Conservation (phyloP, 176 grass and related monocot genomes). For the Alopecurus myosuroides region DNA sequence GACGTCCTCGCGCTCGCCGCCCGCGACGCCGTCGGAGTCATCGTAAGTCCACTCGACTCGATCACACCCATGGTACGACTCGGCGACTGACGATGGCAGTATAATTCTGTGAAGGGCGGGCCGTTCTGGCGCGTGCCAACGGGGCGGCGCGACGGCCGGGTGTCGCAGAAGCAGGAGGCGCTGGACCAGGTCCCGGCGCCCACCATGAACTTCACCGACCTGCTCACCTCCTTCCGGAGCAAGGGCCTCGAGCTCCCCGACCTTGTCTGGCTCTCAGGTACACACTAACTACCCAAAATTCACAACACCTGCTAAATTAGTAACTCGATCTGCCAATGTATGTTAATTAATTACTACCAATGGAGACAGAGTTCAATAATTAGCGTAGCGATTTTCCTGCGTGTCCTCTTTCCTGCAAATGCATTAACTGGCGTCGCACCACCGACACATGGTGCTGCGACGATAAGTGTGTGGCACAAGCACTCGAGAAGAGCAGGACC, state of each 20-base stretch:
- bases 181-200: slow-evolving; percentile 55
- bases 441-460: not conserved
- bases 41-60: slow-evolving; percentile 26
- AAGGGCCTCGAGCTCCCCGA: slow-evolving; percentile 72
- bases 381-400: no score
- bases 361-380: no score
- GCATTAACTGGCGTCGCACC: no score
- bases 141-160: slow-evolving; percentile 70
- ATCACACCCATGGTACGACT: no score
- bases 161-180: slow-evolving; percentile 69
- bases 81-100: not conserved
- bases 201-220: slow-evolving; percentile 59
- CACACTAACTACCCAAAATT: no score
- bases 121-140: slow-evolving; percentile 89
- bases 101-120: slow-evolving; percentile 52
- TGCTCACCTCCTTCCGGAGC: slow-evolving; percentile 53
- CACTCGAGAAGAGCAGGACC: not conserved
- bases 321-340: no score
- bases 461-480: not conserved
- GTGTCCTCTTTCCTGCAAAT: no score
- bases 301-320: no score
- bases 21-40: not conserved
- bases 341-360: no score
- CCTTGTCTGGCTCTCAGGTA: slow-evolving; percentile 88
- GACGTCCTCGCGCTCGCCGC: slow-evolving; percentile 64